These are phyloP conservation scores for Stentor roeselii DNA, from an alignment of 73 alveolate genomes.

Conservation along the genomic window DNA sequence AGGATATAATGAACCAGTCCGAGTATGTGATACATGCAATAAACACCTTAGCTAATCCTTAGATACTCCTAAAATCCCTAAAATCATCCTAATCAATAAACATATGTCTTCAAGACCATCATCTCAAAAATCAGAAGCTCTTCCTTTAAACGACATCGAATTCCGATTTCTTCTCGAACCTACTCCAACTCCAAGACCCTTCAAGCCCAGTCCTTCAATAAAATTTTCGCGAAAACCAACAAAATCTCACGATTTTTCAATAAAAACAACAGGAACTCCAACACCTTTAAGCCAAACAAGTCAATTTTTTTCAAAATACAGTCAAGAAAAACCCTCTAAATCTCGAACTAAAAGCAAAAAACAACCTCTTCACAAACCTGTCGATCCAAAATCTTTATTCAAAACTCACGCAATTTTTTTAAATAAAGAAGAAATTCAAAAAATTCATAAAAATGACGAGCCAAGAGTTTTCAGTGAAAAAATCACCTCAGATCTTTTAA, in stretches of 20 bases:
- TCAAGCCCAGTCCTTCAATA: not conserved
- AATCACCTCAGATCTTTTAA: too few relatives aligned
- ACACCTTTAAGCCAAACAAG: not conserved
- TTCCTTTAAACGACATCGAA: not conserved
- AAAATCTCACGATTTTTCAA: not conserved
- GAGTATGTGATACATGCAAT: slow-evolving; percentile 24
- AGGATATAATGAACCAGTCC: not conserved
- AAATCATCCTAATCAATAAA: too few relatives aligned
- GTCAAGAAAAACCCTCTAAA: not conserved
- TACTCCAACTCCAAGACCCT: not conserved
- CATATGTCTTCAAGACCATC: too few relatives aligned
- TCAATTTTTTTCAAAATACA: too few relatives aligned
- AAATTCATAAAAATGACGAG: not conserved
- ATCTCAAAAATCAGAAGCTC: too few relatives aligned
- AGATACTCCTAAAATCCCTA: too few relatives aligned
- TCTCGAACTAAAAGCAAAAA: too few relatives aligned
- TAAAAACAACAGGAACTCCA: not conserved
- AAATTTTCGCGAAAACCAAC: not conserved
- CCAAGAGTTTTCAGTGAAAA: too few relatives aligned
- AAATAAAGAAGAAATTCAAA: not conserved
- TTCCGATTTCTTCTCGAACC: not conserved
- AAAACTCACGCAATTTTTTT: not conserved
- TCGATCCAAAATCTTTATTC: not conserved
- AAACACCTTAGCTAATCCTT: not conserved
- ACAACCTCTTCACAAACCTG: too few relatives aligned